Percentiles rank a stretch among this genome's conserved stretches.
These are phyloP conservation scores for Seiridium cupressi DNA, from an alignment of 2,329 filamentous ascomycete genomes.

Conservation along the genomic window DNA sequence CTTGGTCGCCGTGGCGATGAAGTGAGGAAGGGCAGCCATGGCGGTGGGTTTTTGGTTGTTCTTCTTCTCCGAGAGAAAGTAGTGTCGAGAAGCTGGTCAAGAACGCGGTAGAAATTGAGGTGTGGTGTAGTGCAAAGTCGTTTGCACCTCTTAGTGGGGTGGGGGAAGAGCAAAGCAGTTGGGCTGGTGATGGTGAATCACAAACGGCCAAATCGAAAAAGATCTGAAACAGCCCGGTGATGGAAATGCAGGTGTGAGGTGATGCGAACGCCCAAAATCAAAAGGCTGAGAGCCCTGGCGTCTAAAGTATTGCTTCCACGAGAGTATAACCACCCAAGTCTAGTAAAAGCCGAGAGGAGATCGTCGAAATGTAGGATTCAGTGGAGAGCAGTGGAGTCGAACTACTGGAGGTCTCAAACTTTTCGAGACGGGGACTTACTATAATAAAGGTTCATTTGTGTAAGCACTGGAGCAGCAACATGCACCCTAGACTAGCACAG, in stretches of 20 bases:
- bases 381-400: not conserved
- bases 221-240: no score
- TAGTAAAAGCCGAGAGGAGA: not conserved
- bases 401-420: not conserved
- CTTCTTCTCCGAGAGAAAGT: not conserved
- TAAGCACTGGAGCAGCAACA: not conserved
- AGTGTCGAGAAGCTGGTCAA: not conserved
- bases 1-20: conserved; percentile 10
- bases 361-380: not conserved
- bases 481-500: not conserved
- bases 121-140: no score
- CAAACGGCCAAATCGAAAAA: no score
- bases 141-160: no score
- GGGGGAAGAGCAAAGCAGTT: no score
- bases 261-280: not conserved
- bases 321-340: not conserved
- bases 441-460: not conserved
- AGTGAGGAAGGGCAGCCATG: conserved; percentile 1
- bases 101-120: not conserved
- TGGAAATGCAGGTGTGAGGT: not conserved
- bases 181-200: no score
- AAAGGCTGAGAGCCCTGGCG: not conserved
- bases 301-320: not conserved
- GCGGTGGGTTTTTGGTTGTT: not conserved
- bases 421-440: conserved; percentile 3